phyloP scores from a whole-genome alignment of 345 rosid species.

The Populus euphratica region DNA sequence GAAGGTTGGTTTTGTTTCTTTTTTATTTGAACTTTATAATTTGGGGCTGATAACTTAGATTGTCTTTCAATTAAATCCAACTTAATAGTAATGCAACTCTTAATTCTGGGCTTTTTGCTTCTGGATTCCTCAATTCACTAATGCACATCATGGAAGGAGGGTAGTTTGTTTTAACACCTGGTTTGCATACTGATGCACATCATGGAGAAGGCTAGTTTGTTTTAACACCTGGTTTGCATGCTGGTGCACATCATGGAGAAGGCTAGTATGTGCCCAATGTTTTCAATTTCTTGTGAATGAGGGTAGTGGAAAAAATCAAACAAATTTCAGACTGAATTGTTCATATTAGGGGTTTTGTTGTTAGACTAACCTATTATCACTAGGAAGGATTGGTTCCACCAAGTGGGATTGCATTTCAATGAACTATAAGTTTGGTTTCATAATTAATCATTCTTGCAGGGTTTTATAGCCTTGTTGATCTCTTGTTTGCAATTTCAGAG shows the following conservation, averaged over 20 bases:
- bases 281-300: not conserved
- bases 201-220: not conserved
- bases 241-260: not conserved
- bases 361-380: not conserved
- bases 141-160: not conserved
- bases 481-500: conserved; percentile 79
- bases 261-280: not conserved
- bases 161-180: not conserved
- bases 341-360: not conserved
- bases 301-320: not conserved
- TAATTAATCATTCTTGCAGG: conserved; percentile 26
- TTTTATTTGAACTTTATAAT: not conserved
- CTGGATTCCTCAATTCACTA: not conserved
- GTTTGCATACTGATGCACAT: not conserved
- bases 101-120: conserved; percentile 6
- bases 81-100: not conserved
- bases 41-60: not conserved
- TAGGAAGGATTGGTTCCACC: not conserved
- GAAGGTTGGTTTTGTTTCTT: conserved; percentile 80
- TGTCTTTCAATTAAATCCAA: not conserved
- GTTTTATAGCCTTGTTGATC: conserved; percentile 42
- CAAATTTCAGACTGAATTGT: not conserved
- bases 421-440: conserved; percentile 14
- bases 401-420: not conserved
- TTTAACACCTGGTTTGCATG: no score